Conservation (phyloP, 139 green algal genomes). For the Auxenochlorella protothecoides region DNA sequence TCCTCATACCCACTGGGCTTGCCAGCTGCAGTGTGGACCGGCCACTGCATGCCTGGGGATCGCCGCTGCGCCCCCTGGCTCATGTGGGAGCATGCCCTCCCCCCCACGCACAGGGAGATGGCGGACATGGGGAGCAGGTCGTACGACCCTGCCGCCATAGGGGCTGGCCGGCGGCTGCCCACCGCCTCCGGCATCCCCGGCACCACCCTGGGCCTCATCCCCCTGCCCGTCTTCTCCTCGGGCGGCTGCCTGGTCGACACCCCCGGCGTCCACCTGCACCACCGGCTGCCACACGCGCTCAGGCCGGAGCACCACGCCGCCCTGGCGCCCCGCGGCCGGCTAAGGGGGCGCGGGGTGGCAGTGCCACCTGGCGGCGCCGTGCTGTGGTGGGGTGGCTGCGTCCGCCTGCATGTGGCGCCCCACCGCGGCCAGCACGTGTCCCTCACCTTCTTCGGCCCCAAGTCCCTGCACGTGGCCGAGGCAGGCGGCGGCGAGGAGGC, state of each 20-base stretch:
- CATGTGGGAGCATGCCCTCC: background rate
- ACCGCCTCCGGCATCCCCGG: conserved; percentile 87
- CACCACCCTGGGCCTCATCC: conserved; percentile 84
- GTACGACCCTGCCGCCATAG: conserved; percentile 41
- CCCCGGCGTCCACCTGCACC: conserved; percentile 86
- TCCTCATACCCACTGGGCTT: too few species aligned
- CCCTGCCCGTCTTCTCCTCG: conserved; percentile 64
- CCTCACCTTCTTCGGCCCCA: too few species aligned
- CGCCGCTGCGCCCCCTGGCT: too few species aligned
- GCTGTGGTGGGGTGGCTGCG: too few species aligned
- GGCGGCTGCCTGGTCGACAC: conserved; percentile 78
- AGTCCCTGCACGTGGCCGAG: too few species aligned
- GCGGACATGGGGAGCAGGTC: conserved; percentile 25
- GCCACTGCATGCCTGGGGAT: too few species aligned
- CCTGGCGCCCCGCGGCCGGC: background rate
- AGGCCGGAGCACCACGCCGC: conserved; percentile 15
- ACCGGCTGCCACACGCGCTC: conserved; percentile 82
- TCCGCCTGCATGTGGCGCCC: too few species aligned
- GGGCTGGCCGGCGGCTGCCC: conserved; percentile 42
- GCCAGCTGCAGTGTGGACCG: too few species aligned
- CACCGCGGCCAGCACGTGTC: too few species aligned
- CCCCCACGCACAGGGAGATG: conserved; percentile 63
- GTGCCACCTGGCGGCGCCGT: too few species aligned
- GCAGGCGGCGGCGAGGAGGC: too few species aligned
- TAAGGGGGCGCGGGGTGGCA: background rate